Evolutionary conservation across 495 filamentous ascomycete species (phyloP).

Genomic region (Aspergillus cavernicola): DNA sequence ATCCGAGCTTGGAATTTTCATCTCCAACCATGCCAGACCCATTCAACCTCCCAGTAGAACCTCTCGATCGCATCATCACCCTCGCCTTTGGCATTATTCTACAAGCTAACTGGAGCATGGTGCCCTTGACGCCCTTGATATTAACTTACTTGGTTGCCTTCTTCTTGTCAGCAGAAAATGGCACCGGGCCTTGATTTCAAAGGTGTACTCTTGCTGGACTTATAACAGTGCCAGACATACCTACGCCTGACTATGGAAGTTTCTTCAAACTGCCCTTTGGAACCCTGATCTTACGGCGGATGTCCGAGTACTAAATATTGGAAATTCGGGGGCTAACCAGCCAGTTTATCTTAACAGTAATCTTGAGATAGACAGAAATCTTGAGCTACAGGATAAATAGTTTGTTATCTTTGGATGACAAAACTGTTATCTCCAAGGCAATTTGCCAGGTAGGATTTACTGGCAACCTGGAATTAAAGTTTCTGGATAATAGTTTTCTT

Average conservation of each 20-base stretch:
- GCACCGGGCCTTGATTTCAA: neutral
- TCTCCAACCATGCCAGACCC: slow-evolving; percentile 2
- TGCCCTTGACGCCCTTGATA: neutral
- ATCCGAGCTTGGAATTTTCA: neutral
- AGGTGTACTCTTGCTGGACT: slow-evolving; percentile 4
- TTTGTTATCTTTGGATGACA: neutral
- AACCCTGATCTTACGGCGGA: neutral
- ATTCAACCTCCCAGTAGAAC: neutral
- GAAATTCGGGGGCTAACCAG: slow-evolving; percentile 4
- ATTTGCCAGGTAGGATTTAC: neutral
- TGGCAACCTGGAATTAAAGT: neutral
- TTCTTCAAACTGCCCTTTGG: neutral
- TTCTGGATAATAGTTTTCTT: neutral
- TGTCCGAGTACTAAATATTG: neutral
- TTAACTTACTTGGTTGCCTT: neutral
- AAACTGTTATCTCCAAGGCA: neutral
- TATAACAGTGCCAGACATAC: slow-evolving; percentile 1
- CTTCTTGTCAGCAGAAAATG: slow-evolving; percentile 4
- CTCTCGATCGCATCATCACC: slow-evolving; percentile 1
- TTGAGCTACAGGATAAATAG: neutral
- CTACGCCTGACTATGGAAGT: slow-evolving; percentile 5
- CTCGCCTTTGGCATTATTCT: slow-evolving; percentile 1
- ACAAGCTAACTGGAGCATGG: neutral
- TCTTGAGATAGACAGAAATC: neutral
- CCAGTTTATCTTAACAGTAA: neutral